These are phyloP conservation scores for Myochromella boudieri DNA, from an alignment of 768 basidiomycete species.

Conservation along the genomic window DNA sequence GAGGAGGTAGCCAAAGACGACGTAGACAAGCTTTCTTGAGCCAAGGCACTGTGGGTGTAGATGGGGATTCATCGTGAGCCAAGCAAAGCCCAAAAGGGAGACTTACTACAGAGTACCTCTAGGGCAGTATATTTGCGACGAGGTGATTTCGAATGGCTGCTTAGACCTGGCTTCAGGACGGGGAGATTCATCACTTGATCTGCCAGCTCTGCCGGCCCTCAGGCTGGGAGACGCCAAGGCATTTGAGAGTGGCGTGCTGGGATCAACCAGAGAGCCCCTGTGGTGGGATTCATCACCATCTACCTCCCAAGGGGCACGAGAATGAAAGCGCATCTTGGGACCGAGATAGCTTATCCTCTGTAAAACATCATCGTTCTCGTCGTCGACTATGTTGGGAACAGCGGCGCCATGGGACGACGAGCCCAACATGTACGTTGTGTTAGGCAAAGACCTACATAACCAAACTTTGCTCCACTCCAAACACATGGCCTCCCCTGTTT, in stretches of 20 bases:
- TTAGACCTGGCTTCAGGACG: constrained; percentile 52
- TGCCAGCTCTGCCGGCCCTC: constrained; percentile 36
- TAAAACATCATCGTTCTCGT: constrained; percentile 42
- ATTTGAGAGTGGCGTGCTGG: constrained; percentile 33
- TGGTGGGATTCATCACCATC: constrained; percentile 48
- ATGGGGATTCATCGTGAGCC: neutral
- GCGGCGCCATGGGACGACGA: too few relatives aligned
- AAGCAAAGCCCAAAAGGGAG: constrained; percentile 1
- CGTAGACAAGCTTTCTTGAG: constrained; percentile 61
- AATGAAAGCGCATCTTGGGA: constrained; percentile 83
- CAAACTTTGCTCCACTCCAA: constrained; percentile 11
- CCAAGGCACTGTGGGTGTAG: constrained; percentile 50
- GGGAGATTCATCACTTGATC: constrained; percentile 67
- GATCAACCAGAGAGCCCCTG: constrained; percentile 47
- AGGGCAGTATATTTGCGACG: constrained; percentile 48
- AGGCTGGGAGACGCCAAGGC: constrained; percentile 49
- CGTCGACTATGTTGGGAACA: constrained; percentile 36
- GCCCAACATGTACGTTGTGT: too few relatives aligned
- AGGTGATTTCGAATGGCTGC: constrained; percentile 58
- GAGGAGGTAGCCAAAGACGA: constrained; percentile 46
- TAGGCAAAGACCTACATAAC: too few relatives aligned
- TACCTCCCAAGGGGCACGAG: constrained; percentile 79
- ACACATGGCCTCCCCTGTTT: constrained; percentile 22
- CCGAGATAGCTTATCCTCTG: constrained; percentile 71
- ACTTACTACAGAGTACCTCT: constrained; percentile 63